These are phyloP conservation scores for Daucus carota DNA, from an alignment of 129 eudicot genomes.

Conservation along the genomic window DH1_v3.0 NC_030383.2:64188001-64188500, in stretches of 20 bases:
- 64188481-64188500: slow-evolving; percentile 44
- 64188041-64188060: too few relatives aligned
- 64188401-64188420: slow-evolving; percentile 24
- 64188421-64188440: slow-evolving; percentile 82
- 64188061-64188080: too few relatives aligned
- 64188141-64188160: not conserved
- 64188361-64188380: slow-evolving; percentile 53
- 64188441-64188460: slow-evolving; percentile 61
- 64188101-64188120: not conserved
- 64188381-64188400: slow-evolving; percentile 37
- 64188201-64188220: not conserved
- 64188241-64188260: not conserved
- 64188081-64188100: not conserved
- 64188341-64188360: slow-evolving; percentile 60
- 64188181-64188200: not conserved
- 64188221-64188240: not conserved
- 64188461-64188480: slow-evolving; percentile 62
- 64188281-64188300: slow-evolving; percentile 30
- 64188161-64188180: not conserved
- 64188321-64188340: slow-evolving; percentile 64
- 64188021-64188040: too few relatives aligned
- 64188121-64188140: too few relatives aligned
- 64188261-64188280: slow-evolving; percentile 34
- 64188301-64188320: slow-evolving; percentile 22
- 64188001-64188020: too few relatives aligned